Evolutionary conservation across 148 eudicot genomes (phyloP), one percentile per base, ranked within the genome.

Genomic region (Fagopyrum homotropicum): DNA sequence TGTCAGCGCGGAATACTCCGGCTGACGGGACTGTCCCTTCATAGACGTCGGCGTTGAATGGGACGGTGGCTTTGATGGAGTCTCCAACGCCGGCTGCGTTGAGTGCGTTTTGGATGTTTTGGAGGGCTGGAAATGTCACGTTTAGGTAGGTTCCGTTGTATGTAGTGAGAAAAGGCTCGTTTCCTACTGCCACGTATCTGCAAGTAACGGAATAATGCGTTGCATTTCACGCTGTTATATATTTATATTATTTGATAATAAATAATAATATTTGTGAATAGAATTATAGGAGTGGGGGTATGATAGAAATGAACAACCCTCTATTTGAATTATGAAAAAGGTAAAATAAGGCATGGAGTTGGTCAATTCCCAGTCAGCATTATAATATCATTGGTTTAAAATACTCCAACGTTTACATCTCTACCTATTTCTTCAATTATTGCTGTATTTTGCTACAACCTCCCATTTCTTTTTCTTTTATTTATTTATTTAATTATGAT

Each of bases 181-280:
- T 95, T 68, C 98, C 98, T 22, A 94, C 96, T 10, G 93, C 98
- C 44, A 94, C 98, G 77, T 88, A 90, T 79, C 98, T 94, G 86
- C 72, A 73, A 55, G 6, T 17, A 2, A 12, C 9, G 12, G 6
- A 7, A 49, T 49, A 49, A 2, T 9, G 10, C 12, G 9, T 49
- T 49, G 2, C 12, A 49, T 49, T 47, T 47, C n/a, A n/a, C n/a
- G n/a, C n/a, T n/a, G n/a, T n/a, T n/a, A n/a, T n/a, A n/a, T n/a
- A n/a, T n/a, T n/a, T n/a, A n/a, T n/a, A n/a, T n/a, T n/a, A n/a
- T n/a, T n/a, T n/a, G n/a, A n/a, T 47, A 2, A 30, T 30, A 30
- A 30, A 30, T 30, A 30, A 30, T 30, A 9, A 51, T 51, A 51
- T 49, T 51, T 51, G 55, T 51, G 10, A 51, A 51, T 15, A 11